Conservation (phyloP, 108 stramenopile genomes). For the Parietichytrium sp. region DNA sequence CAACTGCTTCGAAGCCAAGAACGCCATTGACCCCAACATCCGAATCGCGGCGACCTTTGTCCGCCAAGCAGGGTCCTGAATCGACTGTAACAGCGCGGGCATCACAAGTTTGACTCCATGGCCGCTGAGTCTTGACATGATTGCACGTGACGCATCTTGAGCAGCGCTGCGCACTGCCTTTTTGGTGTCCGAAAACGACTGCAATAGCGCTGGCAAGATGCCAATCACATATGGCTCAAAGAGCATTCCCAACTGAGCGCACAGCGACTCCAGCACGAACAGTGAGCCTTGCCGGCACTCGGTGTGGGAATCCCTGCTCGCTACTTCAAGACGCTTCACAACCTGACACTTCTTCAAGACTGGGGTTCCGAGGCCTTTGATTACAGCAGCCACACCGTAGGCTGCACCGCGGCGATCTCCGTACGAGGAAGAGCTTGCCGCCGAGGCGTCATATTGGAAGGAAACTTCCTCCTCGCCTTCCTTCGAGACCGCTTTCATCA, state of each 20-base stretch:
- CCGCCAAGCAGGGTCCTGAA: slow-evolving; percentile 90
- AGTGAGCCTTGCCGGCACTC: slow-evolving; percentile 85
- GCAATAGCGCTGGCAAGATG: slow-evolving; percentile 87
- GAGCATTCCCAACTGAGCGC: slow-evolving; percentile 80
- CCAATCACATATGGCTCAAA: slow-evolving; percentile 99
- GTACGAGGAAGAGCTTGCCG: not conserved
- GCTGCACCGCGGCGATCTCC: slow-evolving; percentile 80
- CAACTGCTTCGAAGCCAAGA: slow-evolving; percentile 96
- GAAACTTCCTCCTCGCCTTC: slow-evolving; percentile 25
- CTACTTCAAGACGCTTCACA: slow-evolving; percentile 80
- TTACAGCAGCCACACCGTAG: slow-evolving; percentile 87
- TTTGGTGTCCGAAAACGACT: slow-evolving; percentile 83
- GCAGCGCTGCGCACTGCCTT: slow-evolving; percentile 90
- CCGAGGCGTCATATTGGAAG: slow-evolving; percentile 4
- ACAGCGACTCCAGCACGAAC: slow-evolving; percentile 87
- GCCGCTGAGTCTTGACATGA: slow-evolving; percentile 93
- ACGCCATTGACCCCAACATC: slow-evolving; percentile 95
- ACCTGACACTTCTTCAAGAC: slow-evolving; percentile 85
- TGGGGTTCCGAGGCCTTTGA: slow-evolving; percentile 97
- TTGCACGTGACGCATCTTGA: slow-evolving; percentile 72
- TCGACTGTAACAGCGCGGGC: slow-evolving; percentile 87
- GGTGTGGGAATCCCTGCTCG: slow-evolving; percentile 56
- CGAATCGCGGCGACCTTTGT: slow-evolving; percentile 90
- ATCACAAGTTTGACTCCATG: slow-evolving; percentile 95
- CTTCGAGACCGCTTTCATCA: not conserved